Percentiles rank a stretch among this genome's conserved stretches.
These are phyloP conservation scores for Pseudotsuga menziesii DNA, from an alignment of 75 land plant species.

Conservation along the genomic window DNA sequence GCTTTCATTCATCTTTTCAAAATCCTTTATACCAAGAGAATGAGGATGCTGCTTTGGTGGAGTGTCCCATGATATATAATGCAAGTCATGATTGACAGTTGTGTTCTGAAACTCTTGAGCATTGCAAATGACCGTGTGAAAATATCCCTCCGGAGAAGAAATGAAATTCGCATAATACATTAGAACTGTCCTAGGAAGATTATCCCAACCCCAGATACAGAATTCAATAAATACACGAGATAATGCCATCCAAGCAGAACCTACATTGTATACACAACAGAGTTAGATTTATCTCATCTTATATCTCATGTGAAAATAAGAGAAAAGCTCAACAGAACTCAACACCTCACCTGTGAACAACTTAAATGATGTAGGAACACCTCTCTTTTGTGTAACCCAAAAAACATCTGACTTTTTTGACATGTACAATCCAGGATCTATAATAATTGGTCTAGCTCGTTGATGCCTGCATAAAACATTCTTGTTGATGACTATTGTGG, in stretches of 20 bases:
- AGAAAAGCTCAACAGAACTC: not conserved
- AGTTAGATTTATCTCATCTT: not conserved
- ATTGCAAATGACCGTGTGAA: constrained; percentile 82
- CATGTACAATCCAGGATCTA: constrained; percentile 93
- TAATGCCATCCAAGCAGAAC: constrained; percentile 80
- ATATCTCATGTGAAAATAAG: not conserved
- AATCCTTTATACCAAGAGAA: constrained; percentile 40
- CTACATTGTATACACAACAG: constrained; percentile 17
- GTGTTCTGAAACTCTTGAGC: constrained; percentile 60
- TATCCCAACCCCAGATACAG: constrained; percentile 81
- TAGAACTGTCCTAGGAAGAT: constrained; percentile 66
- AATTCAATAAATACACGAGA: constrained; percentile 67
- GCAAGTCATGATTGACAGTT: constrained; percentile 72
- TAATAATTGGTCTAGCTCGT: constrained; percentile 78
- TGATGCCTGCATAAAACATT: constrained; percentile 41
- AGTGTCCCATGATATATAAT: constrained; percentile 78
- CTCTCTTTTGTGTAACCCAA: constrained; percentile 74
- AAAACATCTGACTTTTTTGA: constrained; percentile 70
- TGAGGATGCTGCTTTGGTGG: constrained; percentile 88
- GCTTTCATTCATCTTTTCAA: constrained; percentile 53
- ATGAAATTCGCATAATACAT: constrained; percentile 88
- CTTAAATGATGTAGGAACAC: constrained; percentile 82
- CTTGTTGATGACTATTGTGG: not conserved
- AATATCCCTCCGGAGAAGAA: constrained; percentile 79
- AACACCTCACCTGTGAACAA: constrained; percentile 66